Evolutionary conservation across 345 rosid genomes (phyloP).

Genomic region (Pistacia vera): DNA sequence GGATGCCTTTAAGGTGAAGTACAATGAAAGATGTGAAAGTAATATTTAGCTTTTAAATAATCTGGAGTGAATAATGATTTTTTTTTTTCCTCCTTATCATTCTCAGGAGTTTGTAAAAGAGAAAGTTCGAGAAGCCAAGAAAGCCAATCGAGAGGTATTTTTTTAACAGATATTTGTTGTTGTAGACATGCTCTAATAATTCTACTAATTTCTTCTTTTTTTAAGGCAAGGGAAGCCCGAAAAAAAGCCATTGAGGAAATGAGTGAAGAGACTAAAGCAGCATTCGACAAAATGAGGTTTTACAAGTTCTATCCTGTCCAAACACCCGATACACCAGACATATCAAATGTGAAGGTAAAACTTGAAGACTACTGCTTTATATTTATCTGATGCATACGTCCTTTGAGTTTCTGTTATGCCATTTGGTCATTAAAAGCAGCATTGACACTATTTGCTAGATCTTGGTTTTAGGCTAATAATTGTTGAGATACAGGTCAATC

Average conservation of each 20-base stretch:
- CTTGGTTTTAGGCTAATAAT: background rate
- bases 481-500: background rate
- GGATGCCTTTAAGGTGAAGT: conserved; percentile 77
- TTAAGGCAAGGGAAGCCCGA: conserved; percentile 91
- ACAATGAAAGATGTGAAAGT: conserved; percentile 12
- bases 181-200: background rate
- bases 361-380: background rate
- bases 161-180: background rate
- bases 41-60: conserved; percentile 1
- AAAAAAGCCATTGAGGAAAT: conserved; percentile 75
- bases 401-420: background rate
- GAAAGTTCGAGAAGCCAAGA: conserved; percentile 88
- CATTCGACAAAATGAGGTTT: conserved; percentile 72
- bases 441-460: background rate
- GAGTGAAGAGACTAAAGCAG: conserved; percentile 73
- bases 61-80: conserved; percentile 6
- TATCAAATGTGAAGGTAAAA: conserved; percentile 70
- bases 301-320: conserved; percentile 92
- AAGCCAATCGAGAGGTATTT: conserved; percentile 77
- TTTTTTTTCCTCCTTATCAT: background rate
- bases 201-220: conserved; percentile 19
- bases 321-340: conserved; percentile 72
- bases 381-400: background rate
- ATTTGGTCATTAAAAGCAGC: background rate
- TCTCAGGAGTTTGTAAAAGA: conserved; percentile 76